These are phyloP conservation scores for Akebia trifoliata DNA, from an alignment of 164 flowering plant genomes.

Conservation along the genomic window DNA sequence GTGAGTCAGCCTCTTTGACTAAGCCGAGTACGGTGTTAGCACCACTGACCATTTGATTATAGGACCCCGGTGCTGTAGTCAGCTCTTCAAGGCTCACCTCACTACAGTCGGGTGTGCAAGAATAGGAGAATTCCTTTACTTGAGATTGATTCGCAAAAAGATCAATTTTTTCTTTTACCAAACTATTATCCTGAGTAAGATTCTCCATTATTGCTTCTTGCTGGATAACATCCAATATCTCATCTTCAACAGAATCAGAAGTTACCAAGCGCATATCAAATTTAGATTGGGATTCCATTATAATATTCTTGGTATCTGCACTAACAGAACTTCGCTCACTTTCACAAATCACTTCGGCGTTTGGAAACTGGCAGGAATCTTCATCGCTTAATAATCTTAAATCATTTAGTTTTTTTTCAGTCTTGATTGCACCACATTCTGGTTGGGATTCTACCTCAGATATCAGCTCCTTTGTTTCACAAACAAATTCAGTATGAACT, in stretches of 20 bases:
- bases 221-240: constrained; percentile 16
- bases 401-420: background rate
- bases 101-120: constrained; percentile 5
- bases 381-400: background rate
- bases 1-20: constrained; percentile 15
- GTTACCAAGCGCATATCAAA: background rate
- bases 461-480: constrained; percentile 16
- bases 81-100: constrained; percentile 14
- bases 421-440: constrained; percentile 10
- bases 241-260: constrained; percentile 18
- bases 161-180: constrained; percentile 13
- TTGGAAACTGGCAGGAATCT: background rate
- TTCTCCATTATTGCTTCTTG: constrained; percentile 21
- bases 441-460: constrained; percentile 20
- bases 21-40: constrained; percentile 17
- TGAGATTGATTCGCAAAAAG: constrained; percentile 13
- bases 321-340: constrained; percentile 14
- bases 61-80: constrained; percentile 4
- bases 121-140: constrained; percentile 3
- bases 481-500: constrained; percentile 1
- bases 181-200: constrained; percentile 6
- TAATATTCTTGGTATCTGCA: constrained; percentile 13
- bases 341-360: constrained; percentile 7
- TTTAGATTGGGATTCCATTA: constrained; percentile 12
- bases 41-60: constrained; percentile 8